Percentiles rank a stretch among this genome's conserved stretches.
These are phyloP conservation scores for Solanum pinnatisectum DNA, from an alignment of 257 asterid species.

Conservation along the genomic window DNA sequence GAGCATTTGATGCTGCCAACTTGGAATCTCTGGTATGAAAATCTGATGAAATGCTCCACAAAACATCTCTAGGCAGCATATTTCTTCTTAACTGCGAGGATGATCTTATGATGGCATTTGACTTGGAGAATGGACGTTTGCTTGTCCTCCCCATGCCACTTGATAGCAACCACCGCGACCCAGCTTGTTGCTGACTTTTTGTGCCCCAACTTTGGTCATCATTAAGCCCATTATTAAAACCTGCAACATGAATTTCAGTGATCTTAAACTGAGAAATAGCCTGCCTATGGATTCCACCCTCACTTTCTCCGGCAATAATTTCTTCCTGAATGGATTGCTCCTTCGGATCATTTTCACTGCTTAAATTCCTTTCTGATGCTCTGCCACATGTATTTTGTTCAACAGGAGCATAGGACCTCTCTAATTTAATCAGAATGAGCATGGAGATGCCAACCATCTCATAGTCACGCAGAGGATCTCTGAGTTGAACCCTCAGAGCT, in stretches of 20 bases:
- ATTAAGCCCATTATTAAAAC: slow-evolving; percentile 27
- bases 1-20: slow-evolving; percentile 35
- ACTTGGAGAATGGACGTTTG: slow-evolving; percentile 24
- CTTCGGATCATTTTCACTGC: slow-evolving; percentile 2
- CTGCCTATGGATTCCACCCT: neutral
- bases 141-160: slow-evolving; percentile 44
- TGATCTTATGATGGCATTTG: slow-evolving; percentile 26
- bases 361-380: slow-evolving; percentile 3
- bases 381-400: neutral
- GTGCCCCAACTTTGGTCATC: slow-evolving; percentile 35
- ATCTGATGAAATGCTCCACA: slow-evolving; percentile 69
- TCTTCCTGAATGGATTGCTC: slow-evolving; percentile 6
- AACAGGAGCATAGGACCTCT: slow-evolving; percentile 17
- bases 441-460: slow-evolving; percentile 62
- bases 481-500: slow-evolving; percentile 65
- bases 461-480: slow-evolving; percentile 64
- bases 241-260: slow-evolving; percentile 48
- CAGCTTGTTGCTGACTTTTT: slow-evolving; percentile 48
- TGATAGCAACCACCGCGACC: slow-evolving; percentile 68
- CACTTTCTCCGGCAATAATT: slow-evolving; percentile 6
- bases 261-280: slow-evolving; percentile 34
- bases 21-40: slow-evolving; percentile 23
- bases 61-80: slow-evolving; percentile 19
- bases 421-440: slow-evolving; percentile 55
- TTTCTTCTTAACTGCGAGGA: slow-evolving; percentile 24